Evolutionary conservation across 2,329 filamentous ascomycete species (phyloP).

Genomic region (Sclerotinia nivalis): DNA sequence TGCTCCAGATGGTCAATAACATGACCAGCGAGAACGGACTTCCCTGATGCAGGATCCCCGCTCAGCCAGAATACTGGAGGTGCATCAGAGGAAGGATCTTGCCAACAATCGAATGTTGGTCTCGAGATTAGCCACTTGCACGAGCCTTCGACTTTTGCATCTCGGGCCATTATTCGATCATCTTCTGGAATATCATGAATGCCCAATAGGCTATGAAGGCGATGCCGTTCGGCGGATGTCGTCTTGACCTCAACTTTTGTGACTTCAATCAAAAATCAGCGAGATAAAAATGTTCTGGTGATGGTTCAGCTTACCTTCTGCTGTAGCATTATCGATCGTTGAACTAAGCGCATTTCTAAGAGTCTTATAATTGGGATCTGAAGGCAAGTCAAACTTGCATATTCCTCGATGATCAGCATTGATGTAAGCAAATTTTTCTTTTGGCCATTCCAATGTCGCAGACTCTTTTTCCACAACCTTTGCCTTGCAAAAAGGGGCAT

Average conservation of each 20-base stretch:
- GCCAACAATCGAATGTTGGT: slow-evolving; percentile 41
- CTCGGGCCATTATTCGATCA: background rate
- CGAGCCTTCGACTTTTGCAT: background rate
- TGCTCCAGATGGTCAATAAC: background rate
- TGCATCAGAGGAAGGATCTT: background rate
- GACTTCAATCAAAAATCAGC: background rate
- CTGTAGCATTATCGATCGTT: slow-evolving; percentile 34
- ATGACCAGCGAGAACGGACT: background rate
- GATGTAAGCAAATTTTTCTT: slow-evolving; percentile 30
- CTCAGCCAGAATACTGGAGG: background rate
- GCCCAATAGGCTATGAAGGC: background rate
- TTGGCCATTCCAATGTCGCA: slow-evolving; percentile 38
- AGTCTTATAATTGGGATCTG: slow-evolving; percentile 34
- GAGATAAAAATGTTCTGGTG: background rate
- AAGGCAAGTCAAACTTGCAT: slow-evolving; percentile 39
- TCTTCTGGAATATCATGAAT: background rate
- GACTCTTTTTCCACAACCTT: slow-evolving; percentile 39
- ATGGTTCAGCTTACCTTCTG: slow-evolving; percentile 1
- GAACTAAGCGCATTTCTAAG: slow-evolving; percentile 26
- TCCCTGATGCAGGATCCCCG: background rate
- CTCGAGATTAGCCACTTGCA: slow-evolving; percentile 23
- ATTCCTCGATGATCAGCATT: slow-evolving; percentile 42
- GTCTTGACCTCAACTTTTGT: background rate
- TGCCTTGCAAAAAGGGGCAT: background rate
- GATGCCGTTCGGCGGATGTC: background rate